Base-by-base conservation (phyloP, 2,329 filamentous ascomycete species). In the Cercospora nicotianae region DNA sequence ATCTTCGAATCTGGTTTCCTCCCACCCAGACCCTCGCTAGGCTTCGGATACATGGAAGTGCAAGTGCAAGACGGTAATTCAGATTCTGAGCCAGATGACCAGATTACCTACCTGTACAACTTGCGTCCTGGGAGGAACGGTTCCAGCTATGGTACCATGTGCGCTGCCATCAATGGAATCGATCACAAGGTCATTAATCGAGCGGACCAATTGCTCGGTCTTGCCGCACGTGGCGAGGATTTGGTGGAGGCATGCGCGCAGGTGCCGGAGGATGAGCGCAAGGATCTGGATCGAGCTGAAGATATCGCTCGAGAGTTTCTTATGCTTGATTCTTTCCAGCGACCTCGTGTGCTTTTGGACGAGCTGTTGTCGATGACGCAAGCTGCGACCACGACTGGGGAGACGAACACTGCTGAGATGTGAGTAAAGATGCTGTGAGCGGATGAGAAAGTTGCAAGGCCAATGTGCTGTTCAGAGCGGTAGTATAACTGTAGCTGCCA, bases 121-220 rank as follows among this genome's bases (percentile, higher is more conserved):
- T 74, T 74, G 36, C 68, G 71, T n/a, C 68, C 82, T 2, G 94
- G 94, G 0, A 85, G 89, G 65, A 94, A 90, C 73, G 87, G 83
- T 7, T 90, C 91, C 13, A 97, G 93, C 76, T 96, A 96, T 75
- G 95, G 95, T 0, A 91, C 89, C 30, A 86, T 84, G 63, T 98
- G 95, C 76, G 95, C 95, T 30, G 89, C 89, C 3, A 87, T 96
- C 78, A 97, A 96, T 74, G 94, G 94, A 1, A 88, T 99, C 13
- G 89, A 92, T 31, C 75, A 80, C 18, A 83, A 85, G 5, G 87
- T 98, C 9, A 86, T 97, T 6, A 82, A 90, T 16, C 87, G 94
- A 65, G 93, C 94, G 0, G 90, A 93, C 70, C 86, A 89, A 7
- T 84, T 99, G 39, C 87, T 90, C 23, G 78, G 87, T 6, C 81